Evolutionary conservation across 768 basidiomycete species (phyloP), one percentile per base, ranked within the genome.

Genomic region (Lentinus tigrinus): DNA sequence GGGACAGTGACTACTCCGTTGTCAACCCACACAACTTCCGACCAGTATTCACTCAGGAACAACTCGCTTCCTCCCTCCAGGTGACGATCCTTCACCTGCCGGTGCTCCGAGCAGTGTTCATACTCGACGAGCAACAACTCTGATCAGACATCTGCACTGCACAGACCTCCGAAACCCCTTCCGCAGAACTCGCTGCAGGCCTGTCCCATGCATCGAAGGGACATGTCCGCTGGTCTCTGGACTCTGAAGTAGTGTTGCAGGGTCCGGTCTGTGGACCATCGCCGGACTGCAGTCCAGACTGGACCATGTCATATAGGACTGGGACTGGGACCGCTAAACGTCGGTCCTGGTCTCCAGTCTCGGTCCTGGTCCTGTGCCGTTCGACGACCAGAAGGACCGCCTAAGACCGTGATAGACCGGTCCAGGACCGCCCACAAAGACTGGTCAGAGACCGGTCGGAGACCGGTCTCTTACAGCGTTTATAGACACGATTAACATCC

Each of bases 161-260:
- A 9, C 36, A 37, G 16, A 9, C 36, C 36, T 37, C 36, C 16
- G 9, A 8, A 37, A 9, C 17, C 37, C 2, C 23, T 42, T 19
- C 36, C 57, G 9, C 16, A 37, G 42, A 58, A 24, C 57, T 53
- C 27, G 11, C 42, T 27, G 53, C 64, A 10, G 42, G 47, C 3
- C 34, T 38, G 2, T 17, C 36, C 13, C 28, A 40, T 1, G 44
- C 43, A 9, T 16, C 57, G 3, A 26, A 63, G 17, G 44, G 36
- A n/a, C 46, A 59, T 47, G 13, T 43, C 23, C 21, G 31, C n/a
- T 55, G 52, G 44, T 28, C 51, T 17, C 48, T 40, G 2, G 43
- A 46, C 26, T 16, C 19, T n/a, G 19, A 63, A n/a, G n/a, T 46
- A 46, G 43, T 46, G 43, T 46, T 46, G 43, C 23, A 48, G 11